Evolutionary conservation across 2,329 filamentous ascomycete species (phyloP), one percentile per base, ranked within the genome.

Genomic region (Teratosphaeria pseudoeucalypti): DNA sequence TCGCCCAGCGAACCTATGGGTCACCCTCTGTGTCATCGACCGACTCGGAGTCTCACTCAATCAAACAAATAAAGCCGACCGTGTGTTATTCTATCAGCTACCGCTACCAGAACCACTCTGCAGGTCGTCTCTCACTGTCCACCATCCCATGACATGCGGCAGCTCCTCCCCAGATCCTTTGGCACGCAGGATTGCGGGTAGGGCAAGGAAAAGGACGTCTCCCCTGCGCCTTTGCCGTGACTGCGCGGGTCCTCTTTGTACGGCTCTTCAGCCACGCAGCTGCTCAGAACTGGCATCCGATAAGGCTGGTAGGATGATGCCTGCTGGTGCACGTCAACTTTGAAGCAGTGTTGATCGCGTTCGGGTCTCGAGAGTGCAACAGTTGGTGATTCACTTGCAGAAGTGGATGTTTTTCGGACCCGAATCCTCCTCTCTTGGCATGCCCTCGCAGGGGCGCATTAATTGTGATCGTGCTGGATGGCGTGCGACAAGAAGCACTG

Each of bases 341-440:
- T 23, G 43, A 19, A 23, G 43, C 43, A 49, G n/a, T 49, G 16
- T 10, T 49, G n/a, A 49, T 23, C 78, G 0, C 76, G 37, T 96
- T 0, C 78, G 96, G 0, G 69, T 88, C 0, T 43, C 89, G 96
- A 74, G 88, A 74, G 88, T 91, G 16, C 43, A 49, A 49, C 16
- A 23, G 23, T 23, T 23, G 23, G 23, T 23, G 43, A 23, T 19
- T 19, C 43, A n/a, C 16, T 49, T 16, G 16, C 43, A 19, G 9
- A 19, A 19, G n/a, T 23, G 43, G 43, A n/a, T n/a, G 2, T 39
- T 39, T 49, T 23, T 49, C 43, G 19, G 43, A 10, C 16, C 43
- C 43, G 43, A 49, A 49, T 23, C 6, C 19, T 49, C n/a, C 16
- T 49, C 43, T n/a, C 37, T 14, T n/a, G 12, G n/a, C 43, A 49